phyloP scores from a whole-genome alignment of 129 eudicot genomes.

The Chrysanthemum makinoi region DNA sequence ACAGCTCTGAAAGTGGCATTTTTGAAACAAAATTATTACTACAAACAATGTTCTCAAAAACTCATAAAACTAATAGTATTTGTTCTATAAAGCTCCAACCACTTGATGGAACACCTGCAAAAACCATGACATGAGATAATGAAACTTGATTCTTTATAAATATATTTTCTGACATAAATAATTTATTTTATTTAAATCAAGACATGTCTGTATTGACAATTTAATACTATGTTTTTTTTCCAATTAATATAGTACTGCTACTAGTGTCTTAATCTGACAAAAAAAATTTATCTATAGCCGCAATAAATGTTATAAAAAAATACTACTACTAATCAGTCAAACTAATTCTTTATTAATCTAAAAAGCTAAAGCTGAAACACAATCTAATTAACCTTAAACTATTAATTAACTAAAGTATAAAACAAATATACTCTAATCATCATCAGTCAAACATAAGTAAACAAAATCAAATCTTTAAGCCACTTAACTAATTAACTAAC shows the following conservation, averaged over 20 bases:
- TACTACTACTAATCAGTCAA: constrained; percentile 46
- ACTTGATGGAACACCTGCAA: constrained; percentile 50
- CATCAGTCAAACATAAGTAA: constrained; percentile 52
- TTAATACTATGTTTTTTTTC: constrained; percentile 24
- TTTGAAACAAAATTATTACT: constrained; percentile 14
- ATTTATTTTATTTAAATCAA: constrained; percentile 21
- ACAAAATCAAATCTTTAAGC: constrained; percentile 36
- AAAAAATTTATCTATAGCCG: constrained; percentile 40
- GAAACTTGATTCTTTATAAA: constrained; percentile 26
- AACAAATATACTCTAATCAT: constrained; percentile 58
- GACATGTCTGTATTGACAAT: constrained; percentile 27
- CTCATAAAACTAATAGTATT: constrained; percentile 14
- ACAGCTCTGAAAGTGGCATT: constrained; percentile 92
- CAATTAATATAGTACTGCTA: background rate
- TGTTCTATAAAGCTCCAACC: constrained; percentile 25
- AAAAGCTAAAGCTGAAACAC: constrained; percentile 44
- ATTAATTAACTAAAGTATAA: constrained; percentile 27
- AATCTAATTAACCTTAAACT: constrained; percentile 41
- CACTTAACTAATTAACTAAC: constrained; percentile 16
- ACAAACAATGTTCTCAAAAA: constrained; percentile 29
- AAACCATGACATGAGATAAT: constrained; percentile 35
- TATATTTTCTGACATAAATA: constrained; percentile 27
- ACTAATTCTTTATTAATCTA: constrained; percentile 51
- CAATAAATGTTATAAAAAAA: constrained; percentile 29
- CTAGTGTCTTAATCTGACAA: constrained; percentile 61